Conservation (phyloP, 2,329 filamentous ascomycete species). For the Plectosphaerella sp. region DNA sequence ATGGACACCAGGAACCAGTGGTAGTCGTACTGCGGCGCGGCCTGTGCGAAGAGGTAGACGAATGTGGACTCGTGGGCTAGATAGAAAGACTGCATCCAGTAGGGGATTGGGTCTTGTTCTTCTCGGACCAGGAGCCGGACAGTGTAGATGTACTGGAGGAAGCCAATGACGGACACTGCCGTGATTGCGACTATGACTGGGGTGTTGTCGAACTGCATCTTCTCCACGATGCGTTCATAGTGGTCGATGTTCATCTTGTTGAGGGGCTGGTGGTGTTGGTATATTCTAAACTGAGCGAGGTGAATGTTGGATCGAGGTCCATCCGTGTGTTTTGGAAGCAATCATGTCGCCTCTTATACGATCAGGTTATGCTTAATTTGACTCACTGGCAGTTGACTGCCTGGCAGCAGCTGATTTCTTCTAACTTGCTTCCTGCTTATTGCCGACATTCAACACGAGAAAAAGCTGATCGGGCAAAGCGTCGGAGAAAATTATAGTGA, state of each 20-base stretch:
- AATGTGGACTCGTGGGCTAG: constrained; percentile 12
- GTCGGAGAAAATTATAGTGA: no score
- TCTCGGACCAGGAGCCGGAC: constrained; percentile 7
- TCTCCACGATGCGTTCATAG: constrained; percentile 2
- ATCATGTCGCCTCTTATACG: no score
- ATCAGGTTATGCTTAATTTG: no score
- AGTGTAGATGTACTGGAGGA: constrained; percentile 10
- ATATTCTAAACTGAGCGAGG: no score
- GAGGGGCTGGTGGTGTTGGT: neutral
- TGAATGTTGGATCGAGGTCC: no score
- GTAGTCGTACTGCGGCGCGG: constrained; percentile 1
- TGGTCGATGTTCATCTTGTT: constrained; percentile 1
- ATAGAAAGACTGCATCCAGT: constrained; percentile 13
- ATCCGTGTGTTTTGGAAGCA: no score
- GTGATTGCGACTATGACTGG: neutral
- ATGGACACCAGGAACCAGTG: constrained; percentile 7
- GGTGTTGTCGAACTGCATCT: constrained; percentile 4
- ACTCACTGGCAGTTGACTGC: no score
- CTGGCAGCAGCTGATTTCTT: no score
- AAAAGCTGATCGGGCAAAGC: no score
- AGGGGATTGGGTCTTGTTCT: constrained; percentile 9
- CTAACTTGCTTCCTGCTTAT: no score
- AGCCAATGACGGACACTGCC: constrained; percentile 6
- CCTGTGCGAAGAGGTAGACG: constrained; percentile 6
- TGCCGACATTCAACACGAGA: no score